phyloP scores from a whole-genome alignment of 495 filamentous ascomycete genomes.

The Aspergillus avenaceus region DNA sequence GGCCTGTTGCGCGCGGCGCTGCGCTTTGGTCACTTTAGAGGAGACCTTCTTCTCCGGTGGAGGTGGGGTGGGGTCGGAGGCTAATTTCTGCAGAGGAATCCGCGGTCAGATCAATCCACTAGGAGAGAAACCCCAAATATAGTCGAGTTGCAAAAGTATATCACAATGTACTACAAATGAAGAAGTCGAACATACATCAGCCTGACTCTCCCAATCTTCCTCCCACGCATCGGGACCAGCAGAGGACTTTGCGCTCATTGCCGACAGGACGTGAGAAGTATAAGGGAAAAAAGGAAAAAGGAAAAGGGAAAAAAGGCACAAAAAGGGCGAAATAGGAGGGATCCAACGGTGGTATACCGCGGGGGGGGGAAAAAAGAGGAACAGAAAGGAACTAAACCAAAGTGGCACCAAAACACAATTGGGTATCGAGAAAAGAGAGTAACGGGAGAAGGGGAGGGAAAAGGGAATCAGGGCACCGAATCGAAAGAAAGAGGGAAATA shows the following conservation, averaged over 20 bases:
- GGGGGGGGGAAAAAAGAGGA: not conserved
- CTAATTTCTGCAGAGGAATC: slow-evolving; percentile 31
- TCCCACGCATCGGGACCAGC: slow-evolving; percentile 77
- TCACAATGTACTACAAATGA: not conserved
- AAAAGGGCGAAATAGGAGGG: not conserved
- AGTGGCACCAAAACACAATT: not conserved
- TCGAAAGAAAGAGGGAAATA: not conserved
- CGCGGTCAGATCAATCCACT: not conserved
- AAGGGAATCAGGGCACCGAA: not conserved
- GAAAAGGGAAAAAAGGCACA: not conserved
- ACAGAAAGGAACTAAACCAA: slow-evolving; percentile 2
- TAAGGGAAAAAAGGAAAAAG: slow-evolving; percentile 3
- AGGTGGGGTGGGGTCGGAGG: slow-evolving; percentile 28
- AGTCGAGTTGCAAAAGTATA: not conserved
- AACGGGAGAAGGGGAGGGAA: slow-evolving; percentile 9
- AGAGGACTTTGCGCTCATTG: slow-evolving; percentile 50
- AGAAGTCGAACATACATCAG: slow-evolving; percentile 53
- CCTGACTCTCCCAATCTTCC: slow-evolving; percentile 80
- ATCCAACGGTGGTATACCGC: too few species aligned
- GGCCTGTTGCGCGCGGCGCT: slow-evolving; percentile 73
- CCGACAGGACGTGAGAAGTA: not conserved
- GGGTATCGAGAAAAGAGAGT: slow-evolving; percentile 4
- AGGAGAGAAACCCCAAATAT: not conserved
- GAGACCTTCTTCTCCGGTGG: slow-evolving; percentile 43
- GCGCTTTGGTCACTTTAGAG: slow-evolving; percentile 62